phyloP scores from a whole-genome alignment of 2,329 filamentous ascomycete genomes.

The Sclerotinia spermophila region DNA sequence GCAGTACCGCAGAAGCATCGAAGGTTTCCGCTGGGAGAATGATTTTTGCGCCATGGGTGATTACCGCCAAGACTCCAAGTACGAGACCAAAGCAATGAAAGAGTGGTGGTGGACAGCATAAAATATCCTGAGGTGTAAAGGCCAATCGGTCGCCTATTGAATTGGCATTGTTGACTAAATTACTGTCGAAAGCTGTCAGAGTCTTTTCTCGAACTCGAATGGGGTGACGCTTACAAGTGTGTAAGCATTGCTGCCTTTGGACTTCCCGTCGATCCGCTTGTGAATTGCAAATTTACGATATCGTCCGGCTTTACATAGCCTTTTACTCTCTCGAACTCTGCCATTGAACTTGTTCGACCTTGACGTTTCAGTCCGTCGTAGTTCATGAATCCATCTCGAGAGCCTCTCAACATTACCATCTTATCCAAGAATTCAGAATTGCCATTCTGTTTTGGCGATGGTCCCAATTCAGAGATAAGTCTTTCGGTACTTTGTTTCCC shows the following conservation, averaged over 20 bases:
- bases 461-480: constrained; percentile 53
- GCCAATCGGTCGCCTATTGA: constrained; percentile 41
- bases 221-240: constrained; percentile 31
- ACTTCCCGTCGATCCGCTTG: constrained; percentile 67
- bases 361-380: constrained; percentile 56
- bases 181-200: constrained; percentile 20
- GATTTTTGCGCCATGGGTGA: constrained; percentile 57
- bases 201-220: neutral
- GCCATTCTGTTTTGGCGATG: constrained; percentile 42
- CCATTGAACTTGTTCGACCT: constrained; percentile 48
- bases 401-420: constrained; percentile 59
- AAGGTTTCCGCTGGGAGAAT: constrained; percentile 75
- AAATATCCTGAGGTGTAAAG: constrained; percentile 60
- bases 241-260: constrained; percentile 75
- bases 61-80: constrained; percentile 48
- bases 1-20: constrained; percentile 61
- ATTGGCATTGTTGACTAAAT: constrained; percentile 31
- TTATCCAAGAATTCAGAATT: constrained; percentile 40
- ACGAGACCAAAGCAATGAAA: constrained; percentile 84
- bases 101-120: constrained; percentile 72
- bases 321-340: constrained; percentile 51
- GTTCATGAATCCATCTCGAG: constrained; percentile 51
- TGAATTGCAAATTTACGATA: constrained; percentile 73
- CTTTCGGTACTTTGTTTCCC: constrained; percentile 60
- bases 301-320: constrained; percentile 58